Percentiles rank a stretch among this genome's conserved stretches.
These are phyloP conservation scores for Yamadazyma atmosphaerica DNA, from an alignment of 1,139 yeast species.

Conservation along the genomic window DNA sequence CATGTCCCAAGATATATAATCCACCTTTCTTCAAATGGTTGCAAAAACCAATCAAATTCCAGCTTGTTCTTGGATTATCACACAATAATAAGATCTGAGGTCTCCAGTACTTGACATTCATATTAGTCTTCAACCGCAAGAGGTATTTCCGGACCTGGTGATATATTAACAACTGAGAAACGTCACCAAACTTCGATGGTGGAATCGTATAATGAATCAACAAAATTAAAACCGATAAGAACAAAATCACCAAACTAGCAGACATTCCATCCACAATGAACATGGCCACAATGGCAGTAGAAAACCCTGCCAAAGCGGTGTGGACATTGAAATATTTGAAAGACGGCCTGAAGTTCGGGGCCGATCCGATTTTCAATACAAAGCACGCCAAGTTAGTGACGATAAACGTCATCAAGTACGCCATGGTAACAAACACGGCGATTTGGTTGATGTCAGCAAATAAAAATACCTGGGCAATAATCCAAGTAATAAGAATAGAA, in stretches of 20 bases:
- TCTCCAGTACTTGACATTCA: constrained; percentile 95
- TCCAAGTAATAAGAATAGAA: constrained; percentile 69
- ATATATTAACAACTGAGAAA: constrained; percentile 87
- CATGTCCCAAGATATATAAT: constrained; percentile 88
- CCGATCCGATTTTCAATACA: constrained; percentile 80
- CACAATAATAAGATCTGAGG: constrained; percentile 88
- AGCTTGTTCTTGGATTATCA: constrained; percentile 86
- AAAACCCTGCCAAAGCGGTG: constrained; percentile 78
- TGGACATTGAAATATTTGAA: constrained; percentile 80
- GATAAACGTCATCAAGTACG: constrained; percentile 91
- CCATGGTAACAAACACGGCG: constrained; percentile 95
- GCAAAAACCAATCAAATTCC: constrained; percentile 93
- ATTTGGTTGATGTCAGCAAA: constrained; percentile 90
- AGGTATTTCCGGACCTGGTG: constrained; percentile 94
- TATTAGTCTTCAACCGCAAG: constrained; percentile 74
- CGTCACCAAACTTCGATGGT: constrained; percentile 97
- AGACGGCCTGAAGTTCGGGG: constrained; percentile 95
- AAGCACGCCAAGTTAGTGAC: constrained; percentile 94
- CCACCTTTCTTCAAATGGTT: constrained; percentile 95
- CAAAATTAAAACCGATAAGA: constrained; percentile 64
- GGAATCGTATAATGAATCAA: constrained; percentile 88
- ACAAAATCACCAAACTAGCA: constrained; percentile 72
- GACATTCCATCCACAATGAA: constrained; percentile 89
- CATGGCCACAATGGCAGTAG: constrained; percentile 78
- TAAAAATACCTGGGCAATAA: constrained; percentile 76